Percentiles rank a stretch among this genome's conserved stretches.
phyloP scores from a whole-genome alignment of 2,329 filamentous ascomycete species.

The Colletotrichum echinochloae region DNA sequence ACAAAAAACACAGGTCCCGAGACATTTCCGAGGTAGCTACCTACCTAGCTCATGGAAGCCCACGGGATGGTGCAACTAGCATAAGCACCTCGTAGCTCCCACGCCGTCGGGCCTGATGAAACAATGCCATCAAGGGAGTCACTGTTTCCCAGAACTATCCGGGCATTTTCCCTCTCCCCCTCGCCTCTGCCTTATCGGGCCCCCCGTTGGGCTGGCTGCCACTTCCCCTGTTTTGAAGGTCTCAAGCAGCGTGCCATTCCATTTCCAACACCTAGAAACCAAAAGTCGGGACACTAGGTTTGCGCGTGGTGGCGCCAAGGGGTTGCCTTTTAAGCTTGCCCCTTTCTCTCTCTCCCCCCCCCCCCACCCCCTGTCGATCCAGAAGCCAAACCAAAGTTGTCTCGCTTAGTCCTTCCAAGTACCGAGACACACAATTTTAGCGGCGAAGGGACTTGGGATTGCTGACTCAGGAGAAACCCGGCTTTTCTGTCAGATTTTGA shows the following conservation, averaged over 20 bases:
- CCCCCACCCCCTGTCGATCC: slow-evolving; percentile 6
- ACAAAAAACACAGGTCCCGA: not conserved
- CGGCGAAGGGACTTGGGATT: not conserved
- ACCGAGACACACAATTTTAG: not conserved
- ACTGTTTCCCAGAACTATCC: no score
- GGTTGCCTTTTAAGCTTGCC: no score
- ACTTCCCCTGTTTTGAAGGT: not conserved
- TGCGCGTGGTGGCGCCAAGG: not conserved
- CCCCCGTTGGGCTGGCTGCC: not conserved
- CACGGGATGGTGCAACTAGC: not conserved
- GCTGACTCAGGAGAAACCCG: not conserved
- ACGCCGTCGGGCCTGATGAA: slow-evolving; percentile 1
- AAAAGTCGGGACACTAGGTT: not conserved
- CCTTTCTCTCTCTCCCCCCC: no score
- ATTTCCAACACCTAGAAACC: slow-evolving; percentile 1
- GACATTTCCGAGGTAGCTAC: not conserved
- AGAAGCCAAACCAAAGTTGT: not conserved
- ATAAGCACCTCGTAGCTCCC: not conserved
- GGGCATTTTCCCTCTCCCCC: no score
- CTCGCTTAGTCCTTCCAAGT: not conserved
- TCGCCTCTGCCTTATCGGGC: not conserved
- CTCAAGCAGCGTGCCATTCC: not conserved
- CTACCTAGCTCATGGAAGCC: not conserved
- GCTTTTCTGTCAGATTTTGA: not conserved
- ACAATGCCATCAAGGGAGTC: not conserved